Evolutionary conservation across 2,329 filamentous ascomycete genomes (phyloP), one percentile per base, ranked within the genome.

Genomic region (Neoarthrinium moseri): DNA sequence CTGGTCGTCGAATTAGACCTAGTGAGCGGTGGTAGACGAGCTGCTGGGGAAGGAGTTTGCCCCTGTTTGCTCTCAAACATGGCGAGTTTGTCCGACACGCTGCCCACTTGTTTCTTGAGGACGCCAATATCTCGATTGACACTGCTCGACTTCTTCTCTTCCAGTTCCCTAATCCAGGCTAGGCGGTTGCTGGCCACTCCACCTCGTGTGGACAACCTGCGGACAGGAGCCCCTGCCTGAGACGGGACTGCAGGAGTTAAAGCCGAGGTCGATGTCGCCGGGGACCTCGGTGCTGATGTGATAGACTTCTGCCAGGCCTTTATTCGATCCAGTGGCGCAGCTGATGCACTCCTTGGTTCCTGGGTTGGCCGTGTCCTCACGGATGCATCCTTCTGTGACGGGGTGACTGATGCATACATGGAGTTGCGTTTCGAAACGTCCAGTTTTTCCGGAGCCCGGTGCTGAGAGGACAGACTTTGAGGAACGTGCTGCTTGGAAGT

Each of bases 91-190:
- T 50, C 30, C 11, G 45, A 47, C 38, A 52, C 50, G 38, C 44
- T 46, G 42, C 47, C 50, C 6, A 30, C 20, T 26, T 37, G 44
- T 42, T 48, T 50, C 45, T 50, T 52, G 20, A 48, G 41, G 10
- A 45, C 50, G 30, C 36, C 43, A 11, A 47, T 22, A 15, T 47
- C 41, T 18, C 23, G 41, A 30, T 26, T 33, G 26, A 41, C 32
- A 20, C 44, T 38, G 39, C 40, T 44, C 33, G 50, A 47, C 41
- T 52, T 52, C 50, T 52, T 52, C 36, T 50, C 50, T 35, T 52
- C 50, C 22, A 52, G 50, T 44, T 52, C 50, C 8, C 35, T 35
- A 39, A 52, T 52, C 50, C 50, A 52, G n/a, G 50, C 50, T 8
- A 52, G 47, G 11, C 50, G 50, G 37, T 49, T 45, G 44, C 47